Evolutionary conservation across 2,329 filamentous ascomycete genomes (phyloP), one percentile per base, ranked within the genome.

Genomic region (Penicillium sp.): DNA sequence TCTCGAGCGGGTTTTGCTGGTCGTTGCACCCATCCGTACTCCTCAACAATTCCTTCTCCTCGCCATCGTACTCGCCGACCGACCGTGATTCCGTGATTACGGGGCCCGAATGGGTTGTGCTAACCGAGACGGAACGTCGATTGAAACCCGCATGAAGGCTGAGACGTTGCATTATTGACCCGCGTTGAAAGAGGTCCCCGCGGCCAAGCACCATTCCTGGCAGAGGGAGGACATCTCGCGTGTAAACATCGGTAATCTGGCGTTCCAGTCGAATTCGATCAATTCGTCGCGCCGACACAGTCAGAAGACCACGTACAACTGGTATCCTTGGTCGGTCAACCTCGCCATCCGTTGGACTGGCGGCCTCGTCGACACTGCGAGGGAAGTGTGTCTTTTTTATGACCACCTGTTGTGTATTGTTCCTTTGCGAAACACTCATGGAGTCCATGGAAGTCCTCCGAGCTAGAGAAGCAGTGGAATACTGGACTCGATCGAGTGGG

Each of bases 101-200:
- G 6, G 50, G 39, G 7, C 46, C 43, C 6, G 41, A 44, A 15
- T 50, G 48, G 7, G 39, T 37, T 13, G 51, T 48, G 13, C 66
- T 64, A 30, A 72, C 52, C 47, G 81, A 85, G 26, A 71, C 72
- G 1, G 84, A 84, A 40, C 83, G 78, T 51, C 82, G 84, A 25
- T 78, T 76, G 56, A 93, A 89, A 32, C 83, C 83, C 49, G 77
- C 82, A 10, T 84, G 76, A 55, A 86, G 82, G 62, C 85, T 94
- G 46, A 95, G 74, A 59, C 89, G 93, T 35, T 88, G 77, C 69
- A 95, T 94, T 56, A 95, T 78, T 1, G 85, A 85, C 23, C 85
- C 87, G 9, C 88, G 45, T 17, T 50, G 85, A 31, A 92, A 81
- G 3, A 86, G 69, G 55, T 94, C 84, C 67, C 68, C 79, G 62